Evolutionary conservation across 2,329 filamentous ascomycete species (phyloP).

Genomic region (Thielaviopsis euricoi): DNA sequence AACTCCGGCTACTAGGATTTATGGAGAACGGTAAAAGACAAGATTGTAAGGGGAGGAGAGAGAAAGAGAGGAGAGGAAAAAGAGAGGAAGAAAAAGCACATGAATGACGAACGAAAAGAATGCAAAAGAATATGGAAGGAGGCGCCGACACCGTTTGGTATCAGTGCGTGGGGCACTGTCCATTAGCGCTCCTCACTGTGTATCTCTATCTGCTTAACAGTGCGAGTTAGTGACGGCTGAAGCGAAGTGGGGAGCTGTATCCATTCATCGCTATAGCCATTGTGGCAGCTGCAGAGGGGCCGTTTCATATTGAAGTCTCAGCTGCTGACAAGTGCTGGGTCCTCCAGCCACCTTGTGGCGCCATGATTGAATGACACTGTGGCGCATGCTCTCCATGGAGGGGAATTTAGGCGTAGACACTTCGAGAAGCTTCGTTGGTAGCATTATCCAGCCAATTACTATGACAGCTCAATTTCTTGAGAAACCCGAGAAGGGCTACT

Average conservation of each 20-base stretch:
- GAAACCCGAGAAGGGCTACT: too few relatives aligned
- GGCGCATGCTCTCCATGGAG: too few relatives aligned
- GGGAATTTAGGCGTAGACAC: too few relatives aligned
- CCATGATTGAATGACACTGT: background rate
- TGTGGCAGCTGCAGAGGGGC: background rate
- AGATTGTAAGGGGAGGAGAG: conserved; percentile 13
- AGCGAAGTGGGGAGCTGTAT: background rate
- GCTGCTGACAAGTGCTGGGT: background rate
- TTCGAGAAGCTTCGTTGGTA: background rate
- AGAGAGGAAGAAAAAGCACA: conserved; percentile 16
- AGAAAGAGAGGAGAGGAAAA: conserved; percentile 14
- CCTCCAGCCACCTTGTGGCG: background rate
- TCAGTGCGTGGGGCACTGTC: background rate
- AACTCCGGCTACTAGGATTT: conserved; percentile 1
- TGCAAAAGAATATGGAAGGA: conserved; percentile 5
- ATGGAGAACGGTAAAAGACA: conserved; percentile 3
- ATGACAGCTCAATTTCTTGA: too few relatives aligned
- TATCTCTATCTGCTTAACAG: background rate
- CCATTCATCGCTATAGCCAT: too few relatives aligned
- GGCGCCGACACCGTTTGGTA: background rate
- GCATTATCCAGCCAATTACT: too few relatives aligned
- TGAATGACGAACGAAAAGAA: conserved; percentile 9
- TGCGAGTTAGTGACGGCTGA: background rate
- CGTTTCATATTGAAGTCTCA: background rate
- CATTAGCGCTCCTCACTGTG: background rate